A percentile compares a stretch with the other conserved stretches of the same genome.
Conservation (phyloP, 345 rosid genomes). For the Garcia nutans region DNA sequence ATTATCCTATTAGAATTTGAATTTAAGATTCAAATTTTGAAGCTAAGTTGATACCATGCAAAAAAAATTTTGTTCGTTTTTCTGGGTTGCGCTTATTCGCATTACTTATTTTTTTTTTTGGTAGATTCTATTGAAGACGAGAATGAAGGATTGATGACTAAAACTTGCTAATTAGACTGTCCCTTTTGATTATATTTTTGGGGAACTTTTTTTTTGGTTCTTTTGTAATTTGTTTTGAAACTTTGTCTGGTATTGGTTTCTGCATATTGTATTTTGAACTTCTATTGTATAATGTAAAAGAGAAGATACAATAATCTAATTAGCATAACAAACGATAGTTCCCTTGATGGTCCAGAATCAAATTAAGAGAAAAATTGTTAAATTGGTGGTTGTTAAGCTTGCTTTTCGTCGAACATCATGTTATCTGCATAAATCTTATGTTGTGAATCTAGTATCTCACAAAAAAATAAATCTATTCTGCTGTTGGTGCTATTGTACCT, state of each 20-base stretch:
- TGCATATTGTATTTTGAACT: neutral
- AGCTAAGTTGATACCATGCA: neutral
- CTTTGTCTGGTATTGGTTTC: neutral
- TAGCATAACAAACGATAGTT: too few species aligned
- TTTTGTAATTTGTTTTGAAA: neutral
- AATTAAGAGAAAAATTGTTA: neutral
- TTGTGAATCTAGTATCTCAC: neutral
- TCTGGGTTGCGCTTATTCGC: neutral
- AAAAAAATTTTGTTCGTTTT: too few species aligned
- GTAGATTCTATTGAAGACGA: neutral
- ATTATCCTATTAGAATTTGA: neutral
- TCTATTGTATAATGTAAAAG: too few species aligned
- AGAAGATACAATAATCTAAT: neutral
- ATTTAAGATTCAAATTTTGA: neutral
- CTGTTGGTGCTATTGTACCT: neutral
- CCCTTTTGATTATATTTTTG: too few species aligned
- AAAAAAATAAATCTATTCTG: neutral
- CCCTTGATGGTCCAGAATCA: neutral
- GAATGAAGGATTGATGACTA: neutral
- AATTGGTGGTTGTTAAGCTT: neutral
- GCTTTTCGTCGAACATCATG: neutral
- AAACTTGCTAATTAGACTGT: neutral
- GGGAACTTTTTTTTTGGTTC: neutral
- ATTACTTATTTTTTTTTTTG: too few species aligned
- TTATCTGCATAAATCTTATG: neutral